phyloP scores from a whole-genome alignment of 148 eudicot genomes.

The Oxyria digyna region DNA sequence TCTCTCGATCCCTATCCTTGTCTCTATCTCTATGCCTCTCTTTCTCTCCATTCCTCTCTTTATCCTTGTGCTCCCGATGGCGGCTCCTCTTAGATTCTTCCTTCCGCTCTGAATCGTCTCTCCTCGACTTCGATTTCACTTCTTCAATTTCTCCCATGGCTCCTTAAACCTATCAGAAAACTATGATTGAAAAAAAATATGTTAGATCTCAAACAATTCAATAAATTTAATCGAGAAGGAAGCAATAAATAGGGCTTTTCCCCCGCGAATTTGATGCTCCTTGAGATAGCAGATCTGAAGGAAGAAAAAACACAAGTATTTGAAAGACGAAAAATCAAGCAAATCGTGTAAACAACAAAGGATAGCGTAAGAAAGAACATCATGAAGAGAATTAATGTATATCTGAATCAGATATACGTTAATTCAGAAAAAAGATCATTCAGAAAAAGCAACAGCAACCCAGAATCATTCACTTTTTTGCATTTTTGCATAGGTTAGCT shows the following conservation, averaged over 20 bases:
- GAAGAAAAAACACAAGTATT: background rate
- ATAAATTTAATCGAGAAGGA: background rate
- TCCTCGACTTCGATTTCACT: constrained; percentile 25
- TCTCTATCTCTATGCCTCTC: constrained; percentile 16
- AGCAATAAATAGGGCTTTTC: background rate
- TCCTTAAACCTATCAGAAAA: background rate
- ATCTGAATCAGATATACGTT: too few relatives aligned
- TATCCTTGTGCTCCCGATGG: constrained; percentile 16
- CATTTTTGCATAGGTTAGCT: background rate
- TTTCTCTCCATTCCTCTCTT: constrained; percentile 7
- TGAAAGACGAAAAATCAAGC: background rate
- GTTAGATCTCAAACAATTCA: background rate
- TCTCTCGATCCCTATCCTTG: constrained; percentile 12
- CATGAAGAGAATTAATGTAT: background rate
- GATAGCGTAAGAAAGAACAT: background rate
- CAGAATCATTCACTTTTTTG: background rate
- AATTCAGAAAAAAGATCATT: background rate
- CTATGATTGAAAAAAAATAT: background rate
- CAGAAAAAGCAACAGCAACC: background rate
- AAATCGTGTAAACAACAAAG: background rate
- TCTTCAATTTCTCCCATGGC: constrained; percentile 26
- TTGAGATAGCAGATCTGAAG: background rate
- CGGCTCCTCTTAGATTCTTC: constrained; percentile 25
- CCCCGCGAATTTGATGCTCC: background rate
- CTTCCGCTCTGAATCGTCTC: constrained; percentile 22